These are phyloP conservation scores for Circinella umbellata DNA, from an alignment of 371 early-diverging fungal genomes.

Conservation along the genomic window DNA sequence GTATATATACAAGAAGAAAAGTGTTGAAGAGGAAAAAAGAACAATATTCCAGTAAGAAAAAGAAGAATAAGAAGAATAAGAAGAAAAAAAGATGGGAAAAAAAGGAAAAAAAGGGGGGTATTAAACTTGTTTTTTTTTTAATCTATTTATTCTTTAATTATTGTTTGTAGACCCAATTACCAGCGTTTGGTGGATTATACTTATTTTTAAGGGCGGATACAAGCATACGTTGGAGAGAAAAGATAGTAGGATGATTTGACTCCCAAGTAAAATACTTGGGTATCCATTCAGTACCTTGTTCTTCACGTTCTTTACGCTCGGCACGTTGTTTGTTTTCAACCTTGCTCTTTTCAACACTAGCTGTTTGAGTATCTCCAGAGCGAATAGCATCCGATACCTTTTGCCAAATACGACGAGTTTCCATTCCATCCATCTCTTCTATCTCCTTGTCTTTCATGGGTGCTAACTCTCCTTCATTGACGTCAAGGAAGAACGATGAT, in stretches of 20 bases:
- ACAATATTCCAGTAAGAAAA: no score
- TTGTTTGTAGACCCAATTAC: conserved; percentile 47
- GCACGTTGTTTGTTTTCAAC: conserved; percentile 77
- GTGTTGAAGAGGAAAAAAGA: no score
- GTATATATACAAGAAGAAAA: conserved; percentile 1
- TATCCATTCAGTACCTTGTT: conserved; percentile 59
- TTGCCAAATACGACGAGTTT: conserved; percentile 74
- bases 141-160: not conserved
- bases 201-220: conserved; percentile 39
- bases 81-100: no score
- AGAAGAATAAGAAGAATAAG: no score
- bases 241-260: conserved; percentile 48
- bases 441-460: conserved; percentile 44
- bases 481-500: conserved; percentile 63
- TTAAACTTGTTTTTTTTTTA: not conserved
- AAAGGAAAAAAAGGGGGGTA: not conserved
- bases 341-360: conserved; percentile 68
- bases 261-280: conserved; percentile 63
- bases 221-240: conserved; percentile 47
- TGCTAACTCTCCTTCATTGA: conserved; percentile 41
- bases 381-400: conserved; percentile 72
- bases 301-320: conserved; percentile 63
- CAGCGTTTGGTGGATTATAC: conserved; percentile 38
- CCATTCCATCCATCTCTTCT: conserved; percentile 64
- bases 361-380: conserved; percentile 65